Evolutionary conservation across 306 rosid species (phyloP).

Genomic region (Adenanthera pavonina): DNA sequence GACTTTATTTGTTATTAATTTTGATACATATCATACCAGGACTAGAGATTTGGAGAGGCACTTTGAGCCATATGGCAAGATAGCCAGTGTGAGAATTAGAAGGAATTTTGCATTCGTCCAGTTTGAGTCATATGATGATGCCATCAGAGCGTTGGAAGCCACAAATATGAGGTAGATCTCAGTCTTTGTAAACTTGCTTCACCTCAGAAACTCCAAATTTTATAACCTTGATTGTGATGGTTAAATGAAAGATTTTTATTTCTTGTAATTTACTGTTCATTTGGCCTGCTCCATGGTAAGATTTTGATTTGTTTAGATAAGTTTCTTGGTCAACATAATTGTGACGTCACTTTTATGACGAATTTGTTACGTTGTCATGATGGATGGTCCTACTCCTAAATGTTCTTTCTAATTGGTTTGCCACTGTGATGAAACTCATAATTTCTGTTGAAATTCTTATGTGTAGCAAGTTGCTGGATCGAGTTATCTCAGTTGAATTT

Average conservation of each 20-base stretch:
- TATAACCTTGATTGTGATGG: not conserved
- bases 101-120: slow-evolving; percentile 97
- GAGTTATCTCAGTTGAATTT: slow-evolving; percentile 94
- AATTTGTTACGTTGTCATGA: slow-evolving; percentile 10
- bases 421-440: slow-evolving; percentile 3
- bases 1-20: slow-evolving; percentile 93
- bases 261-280: not conserved
- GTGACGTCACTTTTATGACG: slow-evolving; percentile 4
- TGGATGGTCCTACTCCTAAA: not conserved
- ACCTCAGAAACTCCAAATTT: not conserved
- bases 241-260: not conserved
- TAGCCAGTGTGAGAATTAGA: slow-evolving; percentile 87
- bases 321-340: slow-evolving; percentile 10
- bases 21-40: slow-evolving; percentile 89
- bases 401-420: slow-evolving; percentile 18
- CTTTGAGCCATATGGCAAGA: slow-evolving; percentile 95
- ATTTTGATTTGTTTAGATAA: slow-evolving; percentile 11
- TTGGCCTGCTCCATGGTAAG: not conserved
- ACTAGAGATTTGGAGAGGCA: slow-evolving; percentile 98
- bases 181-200: slow-evolving; percentile 22
- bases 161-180: slow-evolving; percentile 81
- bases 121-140: slow-evolving; percentile 94
- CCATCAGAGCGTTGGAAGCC: slow-evolving; percentile 86
- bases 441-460: slow-evolving; percentile 35
- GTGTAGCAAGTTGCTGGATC: slow-evolving; percentile 91